Evolutionary conservation across 768 basidiomycete genomes (phyloP), one percentile per base, ranked within the genome.

Genomic region (Rhodocollybia butyracea): DNA sequence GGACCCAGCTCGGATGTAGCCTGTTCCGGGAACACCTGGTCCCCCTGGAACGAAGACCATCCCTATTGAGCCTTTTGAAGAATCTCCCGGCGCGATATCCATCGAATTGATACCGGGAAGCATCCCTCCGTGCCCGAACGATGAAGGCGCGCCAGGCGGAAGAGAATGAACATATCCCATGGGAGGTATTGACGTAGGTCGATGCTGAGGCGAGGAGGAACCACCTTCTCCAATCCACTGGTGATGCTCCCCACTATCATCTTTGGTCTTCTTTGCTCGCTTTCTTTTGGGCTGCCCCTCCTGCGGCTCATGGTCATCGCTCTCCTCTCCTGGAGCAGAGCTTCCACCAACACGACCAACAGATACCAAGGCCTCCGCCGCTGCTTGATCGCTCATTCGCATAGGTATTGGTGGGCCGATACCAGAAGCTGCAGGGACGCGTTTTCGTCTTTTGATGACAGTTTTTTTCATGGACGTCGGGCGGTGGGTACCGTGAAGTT

Each of bases 381-480:
- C 92, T 34, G 91, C 91, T 66, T 92, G 90, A 67, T 94, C 92
- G 11, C 86, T 81, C 76, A 91, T 80, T 27, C 79, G 76, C 61
- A 73, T 55, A 52, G 45, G 27, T 38, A 54, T 55, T 30, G 36
- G 47, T 8, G 56, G 43, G 26, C 56, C 63, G 24, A 63, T 70
- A 8, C 74, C 80, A 19, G 89, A 84, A 39, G 95, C 93, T 48
- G 96, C 95, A 32, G 97, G 94, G 39, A 99, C 95, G 61, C 97
- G 88, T 73, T 98, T 98, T 61, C 97, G 80, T 31, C 97, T 84
- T 75, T 99, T 99, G 81, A 99, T 99, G 62, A 97, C 93, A 3
- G 92, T 90, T 78, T 98, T 98, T 74, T 97, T 98, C 94, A 99
- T 96, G 59, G 94, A 92, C 60, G 94, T 95, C 36, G 97, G 97